These are phyloP conservation scores for Pichia paraexigua DNA, from an alignment of 805 yeast genomes.

Conservation along the genomic window DNA sequence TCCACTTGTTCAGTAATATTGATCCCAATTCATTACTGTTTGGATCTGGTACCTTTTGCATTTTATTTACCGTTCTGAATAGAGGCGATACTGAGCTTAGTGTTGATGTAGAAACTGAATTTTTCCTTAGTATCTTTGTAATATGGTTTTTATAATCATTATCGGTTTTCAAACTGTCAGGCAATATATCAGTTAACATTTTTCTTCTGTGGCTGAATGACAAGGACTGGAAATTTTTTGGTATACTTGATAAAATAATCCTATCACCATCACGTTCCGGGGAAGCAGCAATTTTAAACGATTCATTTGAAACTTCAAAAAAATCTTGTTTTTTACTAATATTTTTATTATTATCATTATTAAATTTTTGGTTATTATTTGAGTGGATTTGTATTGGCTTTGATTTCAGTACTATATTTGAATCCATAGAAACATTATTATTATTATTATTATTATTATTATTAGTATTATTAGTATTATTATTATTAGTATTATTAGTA, in stretches of 20 bases:
- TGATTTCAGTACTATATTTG: slow-evolving; percentile 14
- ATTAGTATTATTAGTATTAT: too few species aligned
- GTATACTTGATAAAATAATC: slow-evolving; percentile 35
- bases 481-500: not conserved
- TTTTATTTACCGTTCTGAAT: slow-evolving; percentile 9
- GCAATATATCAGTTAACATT: slow-evolving; percentile 22
- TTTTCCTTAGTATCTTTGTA: slow-evolving; percentile 23
- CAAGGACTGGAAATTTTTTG: slow-evolving; percentile 40
- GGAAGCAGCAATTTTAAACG: slow-evolving; percentile 22
- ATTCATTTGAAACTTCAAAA: slow-evolving; percentile 12
- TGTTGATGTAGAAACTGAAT: slow-evolving; percentile 14
- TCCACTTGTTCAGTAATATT: slow-evolving; percentile 43
- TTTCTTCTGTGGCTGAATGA: slow-evolving; percentile 47
- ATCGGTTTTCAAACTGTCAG: slow-evolving; percentile 21
- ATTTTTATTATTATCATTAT: not conserved
- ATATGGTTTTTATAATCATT: slow-evolving; percentile 26
- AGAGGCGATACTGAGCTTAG: slow-evolving; percentile 15
- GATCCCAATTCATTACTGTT: slow-evolving; percentile 58
- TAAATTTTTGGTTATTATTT: not conserved
- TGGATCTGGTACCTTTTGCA: slow-evolving; percentile 1
- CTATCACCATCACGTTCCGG: slow-evolving; percentile 35
- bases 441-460: not conserved
- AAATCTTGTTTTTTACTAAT: not conserved
- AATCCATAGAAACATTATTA: not conserved
- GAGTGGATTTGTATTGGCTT: slow-evolving; percentile 23